These are phyloP conservation scores for Macrotyloma uniflorum DNA, from an alignment of 306 rosid species.

Conservation along the genomic window DNA sequence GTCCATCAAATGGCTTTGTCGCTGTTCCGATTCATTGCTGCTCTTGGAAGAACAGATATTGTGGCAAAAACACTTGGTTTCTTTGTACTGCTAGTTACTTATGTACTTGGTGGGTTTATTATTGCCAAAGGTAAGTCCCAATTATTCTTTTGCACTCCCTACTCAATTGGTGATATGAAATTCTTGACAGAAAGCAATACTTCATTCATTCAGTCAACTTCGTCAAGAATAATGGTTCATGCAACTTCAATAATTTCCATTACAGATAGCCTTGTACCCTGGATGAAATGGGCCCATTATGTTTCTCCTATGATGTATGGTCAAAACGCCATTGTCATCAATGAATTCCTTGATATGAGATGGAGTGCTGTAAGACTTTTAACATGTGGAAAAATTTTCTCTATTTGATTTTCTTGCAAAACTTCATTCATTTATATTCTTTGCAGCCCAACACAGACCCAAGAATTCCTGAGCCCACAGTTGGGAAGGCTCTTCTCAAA, in stretches of 20 bases:
- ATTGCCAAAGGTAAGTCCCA: constrained; percentile 72
- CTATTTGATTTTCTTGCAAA: constrained; percentile 24
- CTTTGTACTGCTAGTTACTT: constrained; percentile 64
- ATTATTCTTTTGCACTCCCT: background rate
- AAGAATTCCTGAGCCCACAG: constrained; percentile 54
- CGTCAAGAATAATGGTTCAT: background rate
- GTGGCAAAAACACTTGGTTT: constrained; percentile 68
- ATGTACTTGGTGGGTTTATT: constrained; percentile 89
- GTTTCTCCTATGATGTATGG: constrained; percentile 94
- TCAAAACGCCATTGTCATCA: constrained; percentile 86
- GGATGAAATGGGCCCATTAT: constrained; percentile 95
- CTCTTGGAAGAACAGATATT: constrained; percentile 71
- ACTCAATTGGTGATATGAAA: constrained; percentile 13
- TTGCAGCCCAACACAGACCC: constrained; percentile 48
- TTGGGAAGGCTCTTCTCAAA: constrained; percentile 71
- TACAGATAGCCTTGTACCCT: constrained; percentile 72
- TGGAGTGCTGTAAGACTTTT: constrained; percentile 72
- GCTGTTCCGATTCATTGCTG: constrained; percentile 84
- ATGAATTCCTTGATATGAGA: constrained; percentile 90
- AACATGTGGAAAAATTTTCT: background rate
- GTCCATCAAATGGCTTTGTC: constrained; percentile 79
- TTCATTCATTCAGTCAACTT: background rate
- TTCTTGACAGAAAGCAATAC: background rate
- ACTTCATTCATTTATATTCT: constrained; percentile 22
- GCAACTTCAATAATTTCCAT: constrained; percentile 30